Conservation (phyloP, 495 filamentous ascomycete genomes). For the Penicillium lagena region DNA sequence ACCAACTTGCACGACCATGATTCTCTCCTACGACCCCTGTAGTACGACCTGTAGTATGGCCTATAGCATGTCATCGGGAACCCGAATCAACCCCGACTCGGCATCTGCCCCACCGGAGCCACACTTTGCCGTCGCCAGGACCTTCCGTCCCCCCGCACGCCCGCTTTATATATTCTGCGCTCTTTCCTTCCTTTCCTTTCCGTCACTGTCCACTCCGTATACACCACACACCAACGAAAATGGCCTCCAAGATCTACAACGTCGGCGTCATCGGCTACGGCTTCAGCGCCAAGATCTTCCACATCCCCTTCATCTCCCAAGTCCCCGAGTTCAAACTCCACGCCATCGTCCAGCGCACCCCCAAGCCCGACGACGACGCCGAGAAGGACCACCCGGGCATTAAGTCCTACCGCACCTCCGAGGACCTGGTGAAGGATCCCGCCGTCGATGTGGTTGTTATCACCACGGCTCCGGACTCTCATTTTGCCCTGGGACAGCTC, state of each 20-base stretch:
- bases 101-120: constrained; percentile 14
- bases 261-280: constrained; percentile 62
- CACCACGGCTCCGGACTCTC: constrained; percentile 69
- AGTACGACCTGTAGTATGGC: too few species aligned
- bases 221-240: constrained; percentile 11
- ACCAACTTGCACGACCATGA: too few species aligned
- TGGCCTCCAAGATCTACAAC: constrained; percentile 48
- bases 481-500: constrained; percentile 58
- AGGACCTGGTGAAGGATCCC: constrained; percentile 59
- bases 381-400: constrained; percentile 60
- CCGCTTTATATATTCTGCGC: too few species aligned
- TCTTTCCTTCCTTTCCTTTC: background rate
- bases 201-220: background rate
- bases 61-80: background rate
- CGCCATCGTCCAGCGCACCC: constrained; percentile 73
- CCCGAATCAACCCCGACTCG: background rate
- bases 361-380: constrained; percentile 56
- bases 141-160: constrained; percentile 26
- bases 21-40: too few species aligned
- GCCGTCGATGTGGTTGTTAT: constrained; percentile 67
- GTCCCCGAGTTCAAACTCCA: constrained; percentile 63
- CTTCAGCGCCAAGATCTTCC: constrained; percentile 82
- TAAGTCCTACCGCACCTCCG: constrained; percentile 55
- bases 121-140: constrained; percentile 33
- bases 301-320: constrained; percentile 75